phyloP scores from a whole-genome alignment of 2,329 filamentous ascomycete species.

The Phialophora expanda region DNA sequence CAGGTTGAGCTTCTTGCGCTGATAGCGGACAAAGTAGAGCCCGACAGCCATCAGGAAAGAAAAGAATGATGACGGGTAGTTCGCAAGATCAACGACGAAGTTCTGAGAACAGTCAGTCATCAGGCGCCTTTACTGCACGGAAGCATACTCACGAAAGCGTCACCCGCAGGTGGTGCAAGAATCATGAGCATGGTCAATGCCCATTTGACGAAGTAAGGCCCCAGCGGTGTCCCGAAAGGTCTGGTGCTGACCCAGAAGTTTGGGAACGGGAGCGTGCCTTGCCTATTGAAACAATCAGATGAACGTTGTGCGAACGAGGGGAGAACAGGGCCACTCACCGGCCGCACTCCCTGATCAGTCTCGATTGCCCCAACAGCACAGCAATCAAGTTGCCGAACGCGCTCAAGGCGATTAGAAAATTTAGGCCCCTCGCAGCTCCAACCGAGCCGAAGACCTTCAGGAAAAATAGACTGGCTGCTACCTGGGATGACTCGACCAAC shows the following conservation, averaged over 20 bases:
- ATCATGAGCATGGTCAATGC: slow-evolving; percentile 65
- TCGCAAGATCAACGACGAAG: slow-evolving; percentile 61
- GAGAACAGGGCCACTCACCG: slow-evolving; percentile 5
- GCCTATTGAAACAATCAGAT: slow-evolving; percentile 45
- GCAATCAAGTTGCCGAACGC: slow-evolving; percentile 65
- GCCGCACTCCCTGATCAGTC: slow-evolving; percentile 66
- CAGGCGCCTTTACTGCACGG: neutral
- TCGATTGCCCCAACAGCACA: slow-evolving; percentile 60
- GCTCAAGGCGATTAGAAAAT: slow-evolving; percentile 62
- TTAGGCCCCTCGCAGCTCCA: slow-evolving; percentile 59
- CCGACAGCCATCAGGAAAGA: slow-evolving; percentile 62
- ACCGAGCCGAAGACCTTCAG: slow-evolving; percentile 60
- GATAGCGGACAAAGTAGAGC: slow-evolving; percentile 62
- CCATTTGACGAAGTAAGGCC: slow-evolving; percentile 65
- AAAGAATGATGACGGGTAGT: slow-evolving; percentile 66
- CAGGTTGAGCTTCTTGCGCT: slow-evolving; percentile 58
- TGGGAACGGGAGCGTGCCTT: slow-evolving; percentile 66
- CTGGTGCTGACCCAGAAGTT: slow-evolving; percentile 66
- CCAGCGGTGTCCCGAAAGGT: slow-evolving; percentile 67
- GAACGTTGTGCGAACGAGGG: neutral
- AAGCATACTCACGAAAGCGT: slow-evolving; percentile 57
- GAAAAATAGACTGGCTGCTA: slow-evolving; percentile 66
- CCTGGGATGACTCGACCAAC: slow-evolving; percentile 59
- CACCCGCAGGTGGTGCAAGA: slow-evolving; percentile 64
- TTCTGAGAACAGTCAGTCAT: slow-evolving; percentile 41